Conservation (phyloP, 805 yeast species). For the Jamesozyma lodderae region DNA sequence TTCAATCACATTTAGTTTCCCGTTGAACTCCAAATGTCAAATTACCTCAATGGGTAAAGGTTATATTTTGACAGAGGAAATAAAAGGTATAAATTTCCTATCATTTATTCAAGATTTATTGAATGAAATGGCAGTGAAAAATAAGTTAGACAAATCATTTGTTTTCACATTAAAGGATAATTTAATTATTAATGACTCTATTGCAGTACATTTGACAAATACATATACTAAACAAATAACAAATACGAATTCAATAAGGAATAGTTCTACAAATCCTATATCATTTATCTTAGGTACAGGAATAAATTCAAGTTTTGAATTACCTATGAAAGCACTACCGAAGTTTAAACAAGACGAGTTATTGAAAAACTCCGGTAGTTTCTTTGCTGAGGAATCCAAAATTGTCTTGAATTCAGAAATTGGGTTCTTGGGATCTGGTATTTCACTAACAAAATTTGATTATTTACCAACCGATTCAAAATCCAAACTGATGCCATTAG, state of each 20-base stretch:
- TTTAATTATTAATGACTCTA: constrained; percentile 49
- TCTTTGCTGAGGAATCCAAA: constrained; percentile 1
- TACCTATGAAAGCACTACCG: constrained; percentile 15
- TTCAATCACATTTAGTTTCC: constrained; percentile 29
- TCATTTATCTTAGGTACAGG: constrained; percentile 69
- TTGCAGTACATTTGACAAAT: constrained; percentile 56
- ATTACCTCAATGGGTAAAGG: constrained; percentile 56
- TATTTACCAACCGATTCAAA: background rate
- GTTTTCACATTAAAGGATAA: constrained; percentile 32
- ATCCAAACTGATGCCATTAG: constrained; percentile 20
- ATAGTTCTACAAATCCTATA: constrained; percentile 25
- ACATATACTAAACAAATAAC: constrained; percentile 12
- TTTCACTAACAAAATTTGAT: constrained; percentile 18
- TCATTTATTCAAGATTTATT: constrained; percentile 33
- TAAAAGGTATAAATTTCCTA: constrained; percentile 36
- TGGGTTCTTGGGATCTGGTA: constrained; percentile 22
- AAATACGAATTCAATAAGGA: constrained; percentile 6
- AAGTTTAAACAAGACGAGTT: constrained; percentile 5
- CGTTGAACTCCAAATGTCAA: constrained; percentile 22
- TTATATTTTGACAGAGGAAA: constrained; percentile 37
- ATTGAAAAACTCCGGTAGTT: background rate
- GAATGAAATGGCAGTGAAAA: constrained; percentile 5
- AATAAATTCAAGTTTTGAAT: constrained; percentile 40
- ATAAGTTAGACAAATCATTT: constrained; percentile 11
- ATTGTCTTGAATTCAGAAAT: constrained; percentile 21